Evolutionary conservation across 2,329 filamentous ascomycete genomes (phyloP).

Genomic region (Cordyceps fumosorosea): DNA sequence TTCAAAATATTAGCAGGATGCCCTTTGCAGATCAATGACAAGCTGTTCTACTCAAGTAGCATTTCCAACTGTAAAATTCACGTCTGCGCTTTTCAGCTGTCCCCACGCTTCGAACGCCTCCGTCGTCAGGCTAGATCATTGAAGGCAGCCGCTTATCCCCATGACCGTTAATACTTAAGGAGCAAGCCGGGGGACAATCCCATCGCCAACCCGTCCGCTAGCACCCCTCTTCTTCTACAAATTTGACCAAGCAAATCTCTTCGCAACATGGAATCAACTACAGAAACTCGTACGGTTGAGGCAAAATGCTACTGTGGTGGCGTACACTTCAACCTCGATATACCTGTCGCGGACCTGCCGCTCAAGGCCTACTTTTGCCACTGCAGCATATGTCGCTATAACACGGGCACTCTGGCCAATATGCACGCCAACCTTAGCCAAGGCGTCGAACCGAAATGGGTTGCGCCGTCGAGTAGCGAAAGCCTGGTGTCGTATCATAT

Average conservation of each 20-base stretch:
- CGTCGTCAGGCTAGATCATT: background rate
- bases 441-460: constrained; percentile 31
- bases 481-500: constrained; percentile 33
- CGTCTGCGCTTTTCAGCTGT: constrained; percentile 1
- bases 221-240: background rate
- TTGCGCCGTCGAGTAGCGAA: constrained; percentile 30
- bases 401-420: constrained; percentile 34
- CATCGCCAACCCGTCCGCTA: background rate
- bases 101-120: constrained; percentile 1
- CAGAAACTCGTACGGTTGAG: constrained; percentile 23
- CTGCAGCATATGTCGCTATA: constrained; percentile 39
- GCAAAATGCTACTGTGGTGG: constrained; percentile 41
- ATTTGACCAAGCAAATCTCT: background rate
- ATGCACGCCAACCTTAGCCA: constrained; percentile 34
- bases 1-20: no score
- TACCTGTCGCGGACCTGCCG: constrained; percentile 32
- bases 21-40: background rate
- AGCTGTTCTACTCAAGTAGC: background rate
- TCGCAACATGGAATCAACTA: background rate
- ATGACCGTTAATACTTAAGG: no score
- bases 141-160: background rate
- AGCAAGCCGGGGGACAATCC: background rate
- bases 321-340: constrained; percentile 34
- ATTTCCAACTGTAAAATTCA: background rate
- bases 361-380: constrained; percentile 38